Evolutionary conservation across 352 stramenopile genomes (phyloP).

Genomic region (Phytophthora pini): DNA sequence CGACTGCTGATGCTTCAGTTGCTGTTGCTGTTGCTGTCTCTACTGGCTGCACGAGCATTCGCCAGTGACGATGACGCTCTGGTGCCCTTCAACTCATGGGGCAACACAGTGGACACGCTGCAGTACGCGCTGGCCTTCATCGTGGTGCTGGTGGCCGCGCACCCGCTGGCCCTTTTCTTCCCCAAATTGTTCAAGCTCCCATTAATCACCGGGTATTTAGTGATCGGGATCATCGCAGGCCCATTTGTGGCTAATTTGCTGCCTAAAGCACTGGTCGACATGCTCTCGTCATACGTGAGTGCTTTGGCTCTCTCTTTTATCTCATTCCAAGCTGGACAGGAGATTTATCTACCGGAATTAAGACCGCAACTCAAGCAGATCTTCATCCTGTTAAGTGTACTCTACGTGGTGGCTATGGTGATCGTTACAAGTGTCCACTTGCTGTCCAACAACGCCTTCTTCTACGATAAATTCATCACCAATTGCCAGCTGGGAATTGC

Average conservation of each 20-base stretch:
- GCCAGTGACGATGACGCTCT: conserved; percentile 25
- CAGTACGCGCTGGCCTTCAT: conserved; percentile 56
- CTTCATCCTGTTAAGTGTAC: conserved; percentile 49
- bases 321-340: conserved; percentile 75
- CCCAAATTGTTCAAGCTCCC: conserved; percentile 36
- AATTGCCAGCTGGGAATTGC: conserved; percentile 69
- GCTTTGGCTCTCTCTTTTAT: conserved; percentile 76
- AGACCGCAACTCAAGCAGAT: conserved; percentile 68
- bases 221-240: conserved; percentile 33
- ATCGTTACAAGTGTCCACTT: conserved; percentile 53
- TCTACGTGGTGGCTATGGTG: conserved; percentile 66
- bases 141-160: conserved; percentile 50
- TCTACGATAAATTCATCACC: conserved; percentile 54
- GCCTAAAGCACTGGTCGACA: conserved; percentile 19
- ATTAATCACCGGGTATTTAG: conserved; percentile 33
- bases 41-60: background rate
- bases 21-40: conserved; percentile 3
- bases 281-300: conserved; percentile 54
- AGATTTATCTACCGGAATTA: conserved; percentile 76
- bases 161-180: conserved; percentile 35
- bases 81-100: conserved; percentile 52
- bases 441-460: conserved; percentile 61
- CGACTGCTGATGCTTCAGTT: background rate
- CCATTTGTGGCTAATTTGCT: conserved; percentile 37
- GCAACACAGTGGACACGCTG: conserved; percentile 53